Conservation (phyloP, 1,284 basidiomycete genomes). For the Cutaneotrichosporon dermatis region DNA sequence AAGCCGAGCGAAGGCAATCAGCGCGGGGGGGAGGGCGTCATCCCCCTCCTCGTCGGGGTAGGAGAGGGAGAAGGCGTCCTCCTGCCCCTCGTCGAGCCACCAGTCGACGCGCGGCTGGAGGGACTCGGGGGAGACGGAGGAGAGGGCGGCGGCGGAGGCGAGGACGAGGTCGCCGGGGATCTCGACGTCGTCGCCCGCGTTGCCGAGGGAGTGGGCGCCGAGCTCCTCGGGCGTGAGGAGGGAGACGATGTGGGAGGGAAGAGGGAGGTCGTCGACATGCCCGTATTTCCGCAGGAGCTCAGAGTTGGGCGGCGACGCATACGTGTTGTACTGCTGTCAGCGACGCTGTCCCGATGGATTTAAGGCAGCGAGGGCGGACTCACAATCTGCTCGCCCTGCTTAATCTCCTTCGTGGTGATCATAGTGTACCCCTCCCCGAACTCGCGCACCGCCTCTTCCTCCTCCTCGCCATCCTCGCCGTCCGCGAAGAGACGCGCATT, state of each 20-base stretch:
- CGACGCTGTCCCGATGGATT: background rate
- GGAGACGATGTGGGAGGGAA: slow-evolving; percentile 47
- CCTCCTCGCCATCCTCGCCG: slow-evolving; percentile 13
- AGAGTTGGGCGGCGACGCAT: slow-evolving; percentile 90
- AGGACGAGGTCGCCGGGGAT: slow-evolving; percentile 75
- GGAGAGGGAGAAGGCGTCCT: slow-evolving; percentile 70
- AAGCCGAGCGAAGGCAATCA: slow-evolving; percentile 69
- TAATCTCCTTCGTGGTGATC: slow-evolving; percentile 52
- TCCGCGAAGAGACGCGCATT: slow-evolving; percentile 56
- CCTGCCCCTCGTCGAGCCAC: slow-evolving; percentile 84
- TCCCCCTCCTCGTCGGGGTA: slow-evolving; percentile 34
- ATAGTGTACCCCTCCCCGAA: slow-evolving; percentile 26
- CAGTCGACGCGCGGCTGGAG: slow-evolving; percentile 65
- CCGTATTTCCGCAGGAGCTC: slow-evolving; percentile 91
- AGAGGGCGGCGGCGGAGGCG: slow-evolving; percentile 46
- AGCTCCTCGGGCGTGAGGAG: slow-evolving; percentile 22
- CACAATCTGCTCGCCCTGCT: slow-evolving; percentile 82
- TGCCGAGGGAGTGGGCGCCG: slow-evolving; percentile 53
- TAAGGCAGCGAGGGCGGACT: slow-evolving; percentile 29
- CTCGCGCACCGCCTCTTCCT: slow-evolving; percentile 3
- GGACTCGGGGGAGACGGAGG: slow-evolving; percentile 20
- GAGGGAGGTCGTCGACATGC: slow-evolving; percentile 73
- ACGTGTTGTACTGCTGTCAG: slow-evolving; percentile 78
- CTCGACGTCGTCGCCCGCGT: slow-evolving; percentile 83
- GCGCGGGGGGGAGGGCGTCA: slow-evolving; percentile 56